Base-by-base conservation (phyloP, 371 early-diverging fungal species). In the Mucor saturninus region DNA sequence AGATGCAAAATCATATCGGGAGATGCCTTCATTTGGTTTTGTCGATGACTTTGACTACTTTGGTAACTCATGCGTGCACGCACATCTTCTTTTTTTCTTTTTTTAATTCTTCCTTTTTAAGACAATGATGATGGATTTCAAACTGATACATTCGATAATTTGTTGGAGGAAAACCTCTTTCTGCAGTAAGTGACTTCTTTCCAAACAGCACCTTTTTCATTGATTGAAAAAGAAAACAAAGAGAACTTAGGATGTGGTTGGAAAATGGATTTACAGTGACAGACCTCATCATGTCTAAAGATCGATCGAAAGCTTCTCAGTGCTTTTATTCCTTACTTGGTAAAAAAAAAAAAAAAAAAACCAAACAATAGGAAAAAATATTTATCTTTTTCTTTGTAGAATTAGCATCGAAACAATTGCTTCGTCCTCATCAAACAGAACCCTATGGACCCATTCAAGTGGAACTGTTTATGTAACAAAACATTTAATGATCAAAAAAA, bases 381-480 rank as follows among this genome's bases (percentile, higher is more conserved):
- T 50, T 30, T 50, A 9, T 50, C 13, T 8, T 30, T 26, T 38
- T 2, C 29, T 28, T 21, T n/a, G 11, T 55, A 65, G 65, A 55
- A 32, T 26, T 59, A 26, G 60, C 65, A 15, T 37, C 55, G 48
- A 54, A 59, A 26, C 39, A 32, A 11, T 48, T 39, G 31, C 49
- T 65, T 2, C 8, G 26, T 2, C 9, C 29, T 2, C 6, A 10
- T 43, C 65, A 64, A 54, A 38, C 21, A 2, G 59, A 58, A 30
- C 59, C 65, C 30, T 64, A 54, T 53, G 59, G 42, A 1, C 28
- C 43, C 5, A 64, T 64, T 37, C 45, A 52, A 10, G 40, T 62
- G 15, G 10, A 40, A 39, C 10, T 54, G 21, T 21, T 21, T 26
- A 28, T 8, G 15, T 37, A 11, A 54, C 15, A 21, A 8, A 26